Evolutionary conservation across 176 grass and related monocot genomes (phyloP), one percentile per base, ranked within the genome.

Genomic region (Raddia guianensis): DNA sequence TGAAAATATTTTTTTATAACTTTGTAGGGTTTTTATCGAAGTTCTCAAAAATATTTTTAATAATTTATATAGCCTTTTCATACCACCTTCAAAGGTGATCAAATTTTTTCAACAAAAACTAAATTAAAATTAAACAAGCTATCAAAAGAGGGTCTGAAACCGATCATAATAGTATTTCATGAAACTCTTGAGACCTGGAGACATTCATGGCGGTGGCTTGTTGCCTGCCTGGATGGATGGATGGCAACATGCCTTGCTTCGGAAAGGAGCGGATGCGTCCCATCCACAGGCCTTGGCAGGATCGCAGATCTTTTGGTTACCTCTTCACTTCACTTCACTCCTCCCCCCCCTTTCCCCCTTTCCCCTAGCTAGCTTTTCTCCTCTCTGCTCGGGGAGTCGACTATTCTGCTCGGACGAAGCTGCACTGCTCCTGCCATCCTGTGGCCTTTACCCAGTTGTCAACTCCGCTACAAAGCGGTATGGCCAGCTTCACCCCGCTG

Each of bases 191-290:
- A 27, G 27, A 27, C 27, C 27, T 27, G 27, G 27, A 27, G 27
- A 27, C 27, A 27, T 27, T 74, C 37, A 45, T 45, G 54, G 50
- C 32, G 70, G 70, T 27, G 70, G 70, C 49, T 52, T 72, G 47
- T 18, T 18, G 72, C 49, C 27, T 76, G 53, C 74, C 83, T 27
- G 27, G 27, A 27, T 33, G 5, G 34, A 63, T 13, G 60, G 51
- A 74, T n/a, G 69, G 70, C 27, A 54, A 70, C 78, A 76, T 52
- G 74, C 52, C 70, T 33, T 40, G 74, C 86, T 64, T 82, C 37
- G 85, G 73, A 57, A 82, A 82, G 72, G 79, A 71, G 49, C 72
- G n/a, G 48, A 35, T 46, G 13, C 63, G 85, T 82, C 85, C 48
- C 85, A 55, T 87, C 83, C 50, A 53, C 46, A 78, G 1, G 21